phyloP scores from a whole-genome alignment of 192 early-diverging fungal genomes.

The Borealophlyctis nickersoniae region DNA sequence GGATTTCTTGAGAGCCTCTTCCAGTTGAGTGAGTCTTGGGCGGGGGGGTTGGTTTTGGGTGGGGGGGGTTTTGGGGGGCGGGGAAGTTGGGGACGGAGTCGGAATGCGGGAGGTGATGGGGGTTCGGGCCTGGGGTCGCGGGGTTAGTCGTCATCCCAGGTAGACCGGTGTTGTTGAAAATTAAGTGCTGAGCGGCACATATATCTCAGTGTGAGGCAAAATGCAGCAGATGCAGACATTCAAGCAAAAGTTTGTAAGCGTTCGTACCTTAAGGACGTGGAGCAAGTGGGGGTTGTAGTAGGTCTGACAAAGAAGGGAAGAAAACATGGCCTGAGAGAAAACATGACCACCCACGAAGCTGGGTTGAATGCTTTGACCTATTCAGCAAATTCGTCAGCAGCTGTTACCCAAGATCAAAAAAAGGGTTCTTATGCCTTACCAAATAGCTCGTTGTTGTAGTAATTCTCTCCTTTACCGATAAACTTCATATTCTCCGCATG shows the following conservation, averaged over 20 bases:
- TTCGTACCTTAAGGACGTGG: slow-evolving; percentile 41
- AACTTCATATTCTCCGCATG: slow-evolving; percentile 73
- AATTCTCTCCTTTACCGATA: slow-evolving; percentile 60
- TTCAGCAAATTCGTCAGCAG: slow-evolving; percentile 9
- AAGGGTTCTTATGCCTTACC: not conserved
- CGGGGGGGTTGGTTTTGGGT: slow-evolving; percentile 13
- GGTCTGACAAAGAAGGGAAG: slow-evolving; percentile 69
- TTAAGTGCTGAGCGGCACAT: slow-evolving; percentile 39
- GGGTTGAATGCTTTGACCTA: slow-evolving; percentile 62
- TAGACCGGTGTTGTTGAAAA: slow-evolving; percentile 21
- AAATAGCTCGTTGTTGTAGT: slow-evolving; percentile 53
- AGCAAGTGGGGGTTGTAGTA: slow-evolving; percentile 66
- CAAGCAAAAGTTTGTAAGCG: not conserved
- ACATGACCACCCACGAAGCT: slow-evolving; percentile 72
- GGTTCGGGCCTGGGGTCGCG: not conserved
- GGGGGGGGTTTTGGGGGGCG: not conserved
- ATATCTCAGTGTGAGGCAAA: slow-evolving; percentile 30
- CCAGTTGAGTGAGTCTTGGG: slow-evolving; percentile 33
- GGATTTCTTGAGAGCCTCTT: no score
- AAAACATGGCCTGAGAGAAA: slow-evolving; percentile 66
- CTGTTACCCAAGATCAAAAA: not conserved
- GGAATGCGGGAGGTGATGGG: not conserved
- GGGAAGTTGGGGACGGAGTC: not conserved
- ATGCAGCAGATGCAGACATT: not conserved
- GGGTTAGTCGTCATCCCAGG: not conserved